Percentiles rank a stretch among this genome's conserved stretches.
These are phyloP conservation scores for Boletus calvinii DNA, from an alignment of 1,284 basidiomycete species.

Conservation along the genomic window DNA sequence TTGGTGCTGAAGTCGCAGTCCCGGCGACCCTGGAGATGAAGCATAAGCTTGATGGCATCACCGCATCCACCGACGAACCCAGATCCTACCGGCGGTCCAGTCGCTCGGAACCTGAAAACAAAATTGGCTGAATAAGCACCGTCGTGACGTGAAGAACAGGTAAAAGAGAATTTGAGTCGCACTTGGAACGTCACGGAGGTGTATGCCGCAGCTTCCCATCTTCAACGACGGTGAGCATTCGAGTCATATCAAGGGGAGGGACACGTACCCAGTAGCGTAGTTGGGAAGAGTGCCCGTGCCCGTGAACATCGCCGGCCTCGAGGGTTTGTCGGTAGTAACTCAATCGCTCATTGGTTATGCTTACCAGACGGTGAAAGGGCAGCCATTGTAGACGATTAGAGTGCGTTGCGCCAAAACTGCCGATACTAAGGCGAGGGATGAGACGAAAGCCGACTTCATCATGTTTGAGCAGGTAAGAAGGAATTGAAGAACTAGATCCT, in stretches of 20 bases:
- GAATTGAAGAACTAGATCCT: not conserved
- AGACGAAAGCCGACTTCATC: constrained; percentile 20
- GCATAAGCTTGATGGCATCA: not conserved
- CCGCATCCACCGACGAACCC: constrained; percentile 19
- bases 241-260: not conserved
- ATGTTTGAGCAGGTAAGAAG: constrained; percentile 1
- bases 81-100: constrained; percentile 33
- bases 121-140: not conserved
- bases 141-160: not conserved
- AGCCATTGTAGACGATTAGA: constrained; percentile 39
- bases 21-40: constrained; percentile 33
- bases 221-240: constrained; percentile 9
- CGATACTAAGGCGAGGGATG: constrained; percentile 24
- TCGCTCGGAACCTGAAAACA: constrained; percentile 27
- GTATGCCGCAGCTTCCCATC: constrained; percentile 25
- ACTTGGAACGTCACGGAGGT: constrained; percentile 32
- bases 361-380: constrained; percentile 41
- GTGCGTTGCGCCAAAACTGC: constrained; percentile 33
- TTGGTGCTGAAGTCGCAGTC: constrained; percentile 40
- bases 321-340: not conserved
- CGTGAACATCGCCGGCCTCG: constrained; percentile 35
- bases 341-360: not conserved
- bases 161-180: not conserved
- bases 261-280: constrained; percentile 27
- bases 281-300: constrained; percentile 21